A percentile compares a stretch with the other conserved stretches of the same genome.
These are phyloP conservation scores for Sporisorium iseilematis-ciliati DNA, from an alignment of 1,284 basidiomycete genomes.

Conservation along the genomic window DNA sequence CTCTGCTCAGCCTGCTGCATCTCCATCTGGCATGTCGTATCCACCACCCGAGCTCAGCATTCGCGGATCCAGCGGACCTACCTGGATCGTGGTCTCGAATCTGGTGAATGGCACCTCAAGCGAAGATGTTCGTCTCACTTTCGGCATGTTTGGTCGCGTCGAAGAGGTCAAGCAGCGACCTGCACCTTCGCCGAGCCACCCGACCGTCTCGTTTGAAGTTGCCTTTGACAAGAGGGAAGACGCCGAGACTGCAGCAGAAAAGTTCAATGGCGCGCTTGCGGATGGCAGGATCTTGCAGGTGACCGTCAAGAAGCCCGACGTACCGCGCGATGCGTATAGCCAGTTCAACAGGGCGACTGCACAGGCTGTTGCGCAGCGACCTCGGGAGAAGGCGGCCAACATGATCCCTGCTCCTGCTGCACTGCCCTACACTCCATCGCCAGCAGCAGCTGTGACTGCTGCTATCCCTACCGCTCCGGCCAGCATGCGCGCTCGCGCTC, in stretches of 20 bases:
- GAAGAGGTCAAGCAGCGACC: conserved; percentile 57
- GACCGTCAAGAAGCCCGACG: conserved; percentile 48
- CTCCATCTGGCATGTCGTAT: conserved; percentile 32
- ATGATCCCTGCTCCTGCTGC: conserved; percentile 45
- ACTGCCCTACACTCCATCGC: conserved; percentile 37
- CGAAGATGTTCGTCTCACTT: conserved; percentile 65
- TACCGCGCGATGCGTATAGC: conserved; percentile 33
- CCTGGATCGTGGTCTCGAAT: conserved; percentile 65
- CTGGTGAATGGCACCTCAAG: conserved; percentile 60
- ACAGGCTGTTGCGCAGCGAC: conserved; percentile 43
- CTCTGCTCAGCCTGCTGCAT: background rate
- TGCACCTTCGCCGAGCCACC: conserved; percentile 54
- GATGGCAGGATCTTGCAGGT: conserved; percentile 66
- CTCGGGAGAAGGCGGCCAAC: conserved; percentile 33
- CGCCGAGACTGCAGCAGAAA: conserved; percentile 56
- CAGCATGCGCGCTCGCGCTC: conserved; percentile 35
- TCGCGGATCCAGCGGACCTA: conserved; percentile 60
- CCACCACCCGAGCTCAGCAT: conserved; percentile 62
- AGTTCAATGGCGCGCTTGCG: conserved; percentile 65
- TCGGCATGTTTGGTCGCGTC: conserved; percentile 60
- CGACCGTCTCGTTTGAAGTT: conserved; percentile 61
- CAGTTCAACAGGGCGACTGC: conserved; percentile 44
- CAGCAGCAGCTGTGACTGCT: conserved; percentile 35
- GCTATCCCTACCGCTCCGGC: conserved; percentile 50
- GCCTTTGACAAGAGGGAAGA: conserved; percentile 55